Conservation (phyloP, 176 grass and related monocot species). For the Stipa capillata region DNA sequence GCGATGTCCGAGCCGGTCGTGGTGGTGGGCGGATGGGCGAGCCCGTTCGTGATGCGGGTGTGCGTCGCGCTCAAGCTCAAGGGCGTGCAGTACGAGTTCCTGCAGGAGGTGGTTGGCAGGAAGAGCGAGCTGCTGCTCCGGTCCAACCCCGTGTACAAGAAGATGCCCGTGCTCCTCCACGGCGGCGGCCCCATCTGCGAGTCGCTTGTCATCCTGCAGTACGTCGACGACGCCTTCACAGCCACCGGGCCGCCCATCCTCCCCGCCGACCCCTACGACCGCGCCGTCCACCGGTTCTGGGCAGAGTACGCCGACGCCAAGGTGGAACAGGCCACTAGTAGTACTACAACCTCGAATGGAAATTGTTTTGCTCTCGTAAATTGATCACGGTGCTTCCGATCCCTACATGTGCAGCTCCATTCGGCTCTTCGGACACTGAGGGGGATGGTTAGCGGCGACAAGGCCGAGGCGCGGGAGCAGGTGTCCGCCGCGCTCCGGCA, state of each 20-base stretch:
- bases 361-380: background rate
- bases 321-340: background rate
- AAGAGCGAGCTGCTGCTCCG: conserved; percentile 35
- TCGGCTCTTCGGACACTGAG: background rate
- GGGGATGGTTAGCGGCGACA: background rate
- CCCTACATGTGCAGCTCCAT: background rate
- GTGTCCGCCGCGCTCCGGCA: background rate
- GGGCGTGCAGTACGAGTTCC: conserved; percentile 29
- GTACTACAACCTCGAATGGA: background rate
- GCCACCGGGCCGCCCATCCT: background rate
- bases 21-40: conserved; percentile 6
- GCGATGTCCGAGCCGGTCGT: background rate
- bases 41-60: conserved; percentile 5
- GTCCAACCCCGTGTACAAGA: conserved; percentile 39
- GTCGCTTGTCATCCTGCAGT: conserved; percentile 29
- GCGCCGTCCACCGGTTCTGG: conserved; percentile 31
- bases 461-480: background rate
- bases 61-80: conserved; percentile 35
- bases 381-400: background rate
- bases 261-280: conserved; percentile 7
- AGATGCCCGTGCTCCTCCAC: conserved; percentile 36
- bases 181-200: conserved; percentile 21
- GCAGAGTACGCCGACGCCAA: conserved; percentile 24
- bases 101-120: conserved; percentile 5
- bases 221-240: conserved; percentile 26